Evolutionary conservation across 495 filamentous ascomycete genomes (phyloP), one percentile per base, ranked within the genome.

Genomic region (Immersiella caudata): DNA sequence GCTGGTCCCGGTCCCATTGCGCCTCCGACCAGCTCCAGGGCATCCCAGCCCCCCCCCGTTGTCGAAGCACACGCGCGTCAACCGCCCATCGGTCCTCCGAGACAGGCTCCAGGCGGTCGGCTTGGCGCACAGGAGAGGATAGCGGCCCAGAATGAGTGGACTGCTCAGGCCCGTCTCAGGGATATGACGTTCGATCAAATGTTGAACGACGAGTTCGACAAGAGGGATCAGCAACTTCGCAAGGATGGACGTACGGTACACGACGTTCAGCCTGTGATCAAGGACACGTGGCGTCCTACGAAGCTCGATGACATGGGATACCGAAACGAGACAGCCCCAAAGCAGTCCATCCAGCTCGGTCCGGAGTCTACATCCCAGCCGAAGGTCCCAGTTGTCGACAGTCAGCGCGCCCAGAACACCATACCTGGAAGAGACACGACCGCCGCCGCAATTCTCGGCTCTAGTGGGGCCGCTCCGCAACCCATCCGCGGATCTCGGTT

Each of bases 251-350:
- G 71, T 3, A 66, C 70, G 7, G 16, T 73, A 5, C 60, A 74
- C 8, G 76, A 80, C 66, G 35, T 75, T 18, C 79, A 82, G 62
- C 73, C 85, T 14, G 74, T 74, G 18, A 86, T 90, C 67, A 85
- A 83, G 60, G 90, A 93, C 60, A 88, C 84, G 4, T 91, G 88
- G 88, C 84, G 85, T 14, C 84, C 87, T 29, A 83, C 85, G 11
- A 81, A 80, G 61, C 68, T 85, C 1, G 82, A 85, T 26, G 83
- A 84, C 1, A 75, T 79, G 22, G 76, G 78, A 7, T 55, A 52
- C 35, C 69, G 79, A 33, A 54, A 60, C 26, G 73, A 76, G 60
- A 64, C 64, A 9, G 63, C 68, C 6, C 33, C 56, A 24, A 73
- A 70, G 25, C 72, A 79, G 26, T 70, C 74, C 1, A 29, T 75